Conservation (phyloP, 108 stramenopile species). For the Fragilariopsis cylindrus region DNA sequence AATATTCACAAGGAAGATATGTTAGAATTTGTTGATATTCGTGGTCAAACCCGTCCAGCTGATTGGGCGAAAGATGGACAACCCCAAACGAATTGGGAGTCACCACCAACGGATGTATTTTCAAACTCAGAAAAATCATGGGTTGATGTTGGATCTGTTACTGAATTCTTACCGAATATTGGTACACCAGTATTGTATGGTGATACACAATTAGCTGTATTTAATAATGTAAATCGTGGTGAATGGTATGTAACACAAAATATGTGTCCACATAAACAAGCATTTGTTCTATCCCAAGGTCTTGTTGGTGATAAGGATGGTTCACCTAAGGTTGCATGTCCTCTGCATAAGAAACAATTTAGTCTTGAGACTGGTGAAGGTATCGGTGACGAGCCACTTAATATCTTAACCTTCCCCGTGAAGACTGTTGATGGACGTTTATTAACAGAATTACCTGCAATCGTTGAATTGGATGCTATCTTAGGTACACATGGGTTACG, state of each 20-base stretch:
- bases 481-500: conserved; percentile 79
- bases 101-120: conserved; percentile 69
- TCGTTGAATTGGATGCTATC: conserved; percentile 84
- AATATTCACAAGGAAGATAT: conserved; percentile 72
- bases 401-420: conserved; percentile 86
- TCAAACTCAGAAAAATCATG: conserved; percentile 84
- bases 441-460: conserved; percentile 80
- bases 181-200: conserved; percentile 88
- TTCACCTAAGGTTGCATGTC: conserved; percentile 89
- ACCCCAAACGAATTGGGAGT: conserved; percentile 77
- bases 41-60: conserved; percentile 85
- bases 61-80: conserved; percentile 89
- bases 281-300: conserved; percentile 91
- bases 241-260: conserved; percentile 91
- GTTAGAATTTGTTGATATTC: conserved; percentile 88
- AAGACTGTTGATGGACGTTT: conserved; percentile 76
- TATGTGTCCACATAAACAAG: conserved; percentile 94
- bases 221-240: conserved; percentile 76
- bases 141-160: conserved; percentile 69
- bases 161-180: conserved; percentile 79
- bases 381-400: conserved; percentile 70
- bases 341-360: conserved; percentile 93
- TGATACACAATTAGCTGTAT: conserved; percentile 88
- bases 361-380: conserved; percentile 65
- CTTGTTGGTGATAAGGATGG: conserved; percentile 81